Evolutionary conservation across 75 land plant species (phyloP), one percentile per base, ranked within the genome.

Genomic region (Pinus tabuliformis): DNA sequence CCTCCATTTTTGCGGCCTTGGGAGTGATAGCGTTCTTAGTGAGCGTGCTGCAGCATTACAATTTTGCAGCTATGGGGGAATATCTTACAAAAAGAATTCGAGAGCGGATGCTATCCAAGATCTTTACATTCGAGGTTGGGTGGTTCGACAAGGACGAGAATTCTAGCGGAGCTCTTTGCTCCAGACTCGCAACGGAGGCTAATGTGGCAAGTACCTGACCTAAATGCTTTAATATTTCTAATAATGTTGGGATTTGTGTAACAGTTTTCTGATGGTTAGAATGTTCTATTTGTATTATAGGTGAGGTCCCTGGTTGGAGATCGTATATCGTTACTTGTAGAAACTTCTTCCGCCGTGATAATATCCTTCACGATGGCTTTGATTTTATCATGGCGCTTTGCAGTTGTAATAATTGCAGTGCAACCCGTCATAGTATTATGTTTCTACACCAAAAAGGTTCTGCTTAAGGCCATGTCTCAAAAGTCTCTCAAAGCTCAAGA

Each of bases 111-210:
- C 83, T 92, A 3, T 66, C 77, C 3, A 87, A 86, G 59, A 82
- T 95, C 12, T 75, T 95, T 49, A 82, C 82, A 0, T 86, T 89
- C 60, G 98, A 95, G 75, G 77, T 95, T 30, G 93, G 90, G 8
- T 95, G 95, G 95, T 95, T 91, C 62, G 98, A 95, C 80, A 71
- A 79, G 33, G 89, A 89, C 3, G 87, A 92, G 75, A 90, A 95
- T 74, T 75, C 87, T 6, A 86, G 86, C 58, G 91, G 89, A 22
- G 89, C 90, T 22, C 63, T 95, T 21, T 87, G 87, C 56, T 74
- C 93, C 16, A 77, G 91, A 17, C 81, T 95, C 16, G 83, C 93
- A 0, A 83, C 80, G 5, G 93, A 90, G 39, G 93, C 95, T 76
- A 90, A 82, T 72, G 78, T 88, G 87, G 94, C 89, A 58, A 12